Evolutionary conservation across 2,329 filamentous ascomycete genomes (phyloP), one percentile per base, ranked within the genome.

Genomic region (Tolypocladium ovalisporum): DNA sequence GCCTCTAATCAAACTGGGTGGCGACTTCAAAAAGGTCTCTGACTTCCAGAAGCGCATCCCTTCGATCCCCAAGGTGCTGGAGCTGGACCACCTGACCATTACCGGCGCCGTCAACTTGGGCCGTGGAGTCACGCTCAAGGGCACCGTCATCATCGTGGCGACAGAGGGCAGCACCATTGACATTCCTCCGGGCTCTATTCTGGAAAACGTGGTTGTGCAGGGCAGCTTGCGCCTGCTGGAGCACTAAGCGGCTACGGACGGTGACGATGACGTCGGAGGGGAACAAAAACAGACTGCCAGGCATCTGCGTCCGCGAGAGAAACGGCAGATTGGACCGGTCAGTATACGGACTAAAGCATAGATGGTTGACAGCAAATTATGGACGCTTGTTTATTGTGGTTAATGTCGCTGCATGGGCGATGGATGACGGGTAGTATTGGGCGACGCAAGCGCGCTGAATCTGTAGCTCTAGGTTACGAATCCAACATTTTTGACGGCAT

Each of bases 21-120:
- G 86, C 69, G 94, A 99, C 82, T 99, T 99, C 86, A 99, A 99
- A 88, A 99, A 99, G 86, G 94, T 99, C 42, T 97, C 93, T 1
- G 94, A 91, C 79, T 95, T 95, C 83, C 87, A 91, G 79, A 87
- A 90, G 76, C 87, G 87, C 71, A 92, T 95, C 65, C 82, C 88
- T 13, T 90, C 87, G 62, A 95, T 95, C 67, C 90, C 90, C 70
- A 92, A 90, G 82, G 92, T 95, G 66, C 85, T 94, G 64, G 90
- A 95, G 79, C 84, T 94, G 54, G 90, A 95, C 70, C 94, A 99
- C 73, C 84, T 99, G 59, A 99, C 94, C 70, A 96, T 99, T 68
- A 99, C 94, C 39, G 94, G 94, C 70, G 90, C 91, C 51, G 94
- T 99, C 74, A 97, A 97, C 79, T 84, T 99, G 57, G 93, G 93